Percentiles rank a stretch among this genome's conserved stretches.
phyloP scores from a whole-genome alignment of 805 yeast genomes.

The Metschnikowia lochheadii region DNA sequence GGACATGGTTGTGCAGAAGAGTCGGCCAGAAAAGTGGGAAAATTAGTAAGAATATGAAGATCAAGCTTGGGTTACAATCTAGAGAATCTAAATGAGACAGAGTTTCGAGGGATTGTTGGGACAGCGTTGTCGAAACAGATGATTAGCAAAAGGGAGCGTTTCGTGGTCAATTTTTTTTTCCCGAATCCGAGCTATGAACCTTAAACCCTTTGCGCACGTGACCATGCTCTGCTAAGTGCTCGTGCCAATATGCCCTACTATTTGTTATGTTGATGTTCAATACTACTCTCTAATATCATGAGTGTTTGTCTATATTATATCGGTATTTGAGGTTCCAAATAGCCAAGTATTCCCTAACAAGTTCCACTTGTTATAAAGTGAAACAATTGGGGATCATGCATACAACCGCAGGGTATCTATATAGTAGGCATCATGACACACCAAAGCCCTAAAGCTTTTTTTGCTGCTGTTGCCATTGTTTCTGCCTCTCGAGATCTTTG shows the following conservation, averaged over 20 bases:
- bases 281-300: neutral
- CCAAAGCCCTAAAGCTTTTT: neutral
- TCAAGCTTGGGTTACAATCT: slow-evolving; percentile 2
- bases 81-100: slow-evolving; percentile 3
- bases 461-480: slow-evolving; percentile 19
- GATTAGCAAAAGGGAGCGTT: neutral
- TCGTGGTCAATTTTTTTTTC: neutral
- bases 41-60: slow-evolving; percentile 1
- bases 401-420: too few relatives aligned
- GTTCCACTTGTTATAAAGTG: too few relatives aligned
- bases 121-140: neutral
- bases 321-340: too few relatives aligned
- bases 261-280: neutral
- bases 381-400: too few relatives aligned
- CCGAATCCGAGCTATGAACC: neutral
- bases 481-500: slow-evolving; percentile 30
- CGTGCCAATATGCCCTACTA: neutral
- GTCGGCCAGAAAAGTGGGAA: slow-evolving; percentile 1
- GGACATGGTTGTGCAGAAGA: slow-evolving; percentile 12
- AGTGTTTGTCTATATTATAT: too few relatives aligned
- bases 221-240: neutral
- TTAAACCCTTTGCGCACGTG: neutral
- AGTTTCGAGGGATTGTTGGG: slow-evolving; percentile 4
- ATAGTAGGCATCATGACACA: too few relatives aligned
- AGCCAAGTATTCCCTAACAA: too few relatives aligned